Evolutionary conservation across 208 protist genomes (phyloP).

Genomic region (Leishmania guyanensis): DNA sequence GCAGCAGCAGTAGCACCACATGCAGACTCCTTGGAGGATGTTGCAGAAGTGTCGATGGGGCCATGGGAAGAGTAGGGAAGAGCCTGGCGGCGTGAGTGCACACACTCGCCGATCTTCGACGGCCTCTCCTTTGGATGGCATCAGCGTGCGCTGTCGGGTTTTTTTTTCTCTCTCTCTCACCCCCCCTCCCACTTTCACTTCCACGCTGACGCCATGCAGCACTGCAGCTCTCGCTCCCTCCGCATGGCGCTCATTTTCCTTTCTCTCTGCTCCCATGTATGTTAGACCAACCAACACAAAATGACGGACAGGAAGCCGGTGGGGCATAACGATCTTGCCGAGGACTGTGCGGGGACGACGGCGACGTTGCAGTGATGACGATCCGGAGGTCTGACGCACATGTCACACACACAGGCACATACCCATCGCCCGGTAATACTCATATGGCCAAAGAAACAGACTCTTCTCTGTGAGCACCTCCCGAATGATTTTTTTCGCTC

Average conservation of each 20-base stretch:
- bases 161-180: too few species aligned
- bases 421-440: too few species aligned
- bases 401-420: background rate
- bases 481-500: background rate
- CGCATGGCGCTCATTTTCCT: too few species aligned
- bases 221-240: too few species aligned
- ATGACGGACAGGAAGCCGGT: too few species aligned
- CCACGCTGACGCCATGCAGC: too few species aligned
- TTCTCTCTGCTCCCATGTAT: background rate
- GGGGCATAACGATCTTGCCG: background rate
- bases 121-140: background rate
- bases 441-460: background rate
- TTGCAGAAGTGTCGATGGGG: background rate
- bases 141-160: background rate
- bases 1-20: conserved; percentile 3
- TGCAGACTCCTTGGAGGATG: background rate
- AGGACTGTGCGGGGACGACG: background rate
- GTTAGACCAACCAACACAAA: background rate
- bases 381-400: background rate
- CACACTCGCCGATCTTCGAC: background rate
- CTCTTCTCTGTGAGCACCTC: background rate
- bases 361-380: background rate
- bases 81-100: background rate
- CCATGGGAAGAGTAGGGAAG: conserved; percentile 13
- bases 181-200: background rate